These are phyloP conservation scores for Gillenia trifoliata DNA, from an alignment of 306 rosid genomes.

Conservation along the genomic window DNA sequence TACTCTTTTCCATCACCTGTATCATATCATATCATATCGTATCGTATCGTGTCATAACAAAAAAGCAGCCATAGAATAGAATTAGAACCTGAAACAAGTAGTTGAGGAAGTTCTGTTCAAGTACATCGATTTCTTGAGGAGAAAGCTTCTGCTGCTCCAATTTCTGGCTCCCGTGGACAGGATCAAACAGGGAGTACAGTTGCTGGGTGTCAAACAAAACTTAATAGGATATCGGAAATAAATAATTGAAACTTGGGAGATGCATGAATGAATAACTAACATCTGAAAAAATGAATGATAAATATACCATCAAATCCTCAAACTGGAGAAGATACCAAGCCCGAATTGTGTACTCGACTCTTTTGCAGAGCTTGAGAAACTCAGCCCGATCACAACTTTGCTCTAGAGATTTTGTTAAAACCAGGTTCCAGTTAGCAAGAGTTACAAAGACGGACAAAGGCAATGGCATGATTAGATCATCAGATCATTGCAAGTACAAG, in stretches of 20 bases:
- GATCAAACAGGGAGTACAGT: slow-evolving; percentile 92
- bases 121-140: slow-evolving; percentile 59
- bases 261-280: background rate
- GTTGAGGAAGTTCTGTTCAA: slow-evolving; percentile 79
- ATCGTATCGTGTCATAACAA: no score
- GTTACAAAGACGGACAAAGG: background rate
- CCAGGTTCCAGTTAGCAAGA: background rate
- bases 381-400: slow-evolving; percentile 72
- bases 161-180: slow-evolving; percentile 70
- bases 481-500: no score
- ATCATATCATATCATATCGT: background rate
- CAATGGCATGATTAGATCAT: background rate
- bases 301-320: slow-evolving; percentile 88
- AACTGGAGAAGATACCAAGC: slow-evolving; percentile 97
- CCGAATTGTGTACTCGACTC: slow-evolving; percentile 87
- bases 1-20: slow-evolving; percentile 93
- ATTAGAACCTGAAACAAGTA: slow-evolving; percentile 88
- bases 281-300: background rate
- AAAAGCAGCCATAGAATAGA: background rate
- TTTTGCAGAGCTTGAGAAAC: slow-evolving; percentile 87
- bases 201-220: slow-evolving; percentile 41
- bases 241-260: no score
- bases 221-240: background rate
- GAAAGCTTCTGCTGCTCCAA: slow-evolving; percentile 68
- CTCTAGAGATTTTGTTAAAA: slow-evolving; percentile 36